Percentiles rank a stretch among this genome's conserved stretches.
These are phyloP conservation scores for Diaporthe ampelina DNA, from an alignment of 2,329 filamentous ascomycete species.

Conservation along the genomic window DNA sequence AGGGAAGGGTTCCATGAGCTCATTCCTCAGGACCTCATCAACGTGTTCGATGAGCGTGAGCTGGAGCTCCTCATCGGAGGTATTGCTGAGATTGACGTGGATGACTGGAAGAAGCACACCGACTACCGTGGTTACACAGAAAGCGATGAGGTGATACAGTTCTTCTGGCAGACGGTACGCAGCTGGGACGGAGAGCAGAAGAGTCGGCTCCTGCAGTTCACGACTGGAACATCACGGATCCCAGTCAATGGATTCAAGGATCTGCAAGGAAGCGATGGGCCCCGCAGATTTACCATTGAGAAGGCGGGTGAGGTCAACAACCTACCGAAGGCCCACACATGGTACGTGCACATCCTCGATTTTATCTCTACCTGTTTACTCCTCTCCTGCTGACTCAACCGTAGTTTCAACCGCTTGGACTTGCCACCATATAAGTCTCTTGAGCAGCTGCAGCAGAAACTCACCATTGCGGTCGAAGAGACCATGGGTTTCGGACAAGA, in stretches of 20 bases:
- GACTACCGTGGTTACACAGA: conserved; percentile 99
- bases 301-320: conserved; percentile 94
- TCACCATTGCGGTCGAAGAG: conserved; percentile 98
- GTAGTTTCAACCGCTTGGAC: conserved; percentile 96
- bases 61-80: conserved; percentile 96
- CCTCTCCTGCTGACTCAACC: background rate
- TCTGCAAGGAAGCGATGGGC: conserved; percentile 95
- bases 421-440: conserved; percentile 92
- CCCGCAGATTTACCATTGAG: conserved; percentile 96
- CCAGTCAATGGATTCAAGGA: conserved; percentile 99
- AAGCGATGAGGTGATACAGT: conserved; percentile 95
- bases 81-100: conserved; percentile 99
- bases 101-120: conserved; percentile 99
- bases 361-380: background rate
- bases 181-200: conserved; percentile 99
- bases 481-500: conserved; percentile 99
- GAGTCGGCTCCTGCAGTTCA: conserved; percentile 94
- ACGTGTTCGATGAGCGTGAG: conserved; percentile 98
- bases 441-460: conserved; percentile 87
- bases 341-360: conserved; percentile 72
- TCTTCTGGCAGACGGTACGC: conserved; percentile 98
- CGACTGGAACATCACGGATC: conserved; percentile 96
- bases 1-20: conserved; percentile 98
- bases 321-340: conserved; percentile 96
- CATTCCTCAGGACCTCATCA: conserved; percentile 95